These are phyloP conservation scores for Pontederia crassipes DNA, from an alignment of 176 grass and related monocot genomes.

Conservation along the genomic window DNA sequence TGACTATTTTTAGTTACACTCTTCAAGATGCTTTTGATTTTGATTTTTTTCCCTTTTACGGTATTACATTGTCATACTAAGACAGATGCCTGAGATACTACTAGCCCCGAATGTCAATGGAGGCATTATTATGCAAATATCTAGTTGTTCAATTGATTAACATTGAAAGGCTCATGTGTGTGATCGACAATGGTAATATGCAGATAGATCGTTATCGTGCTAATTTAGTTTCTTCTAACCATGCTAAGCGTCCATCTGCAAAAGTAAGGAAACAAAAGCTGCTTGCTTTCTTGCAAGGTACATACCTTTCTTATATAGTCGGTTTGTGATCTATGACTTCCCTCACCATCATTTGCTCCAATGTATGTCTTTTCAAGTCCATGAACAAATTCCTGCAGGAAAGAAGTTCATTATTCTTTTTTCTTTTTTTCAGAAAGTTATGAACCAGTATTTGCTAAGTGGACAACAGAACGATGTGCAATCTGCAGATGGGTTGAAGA, in stretches of 20 bases:
- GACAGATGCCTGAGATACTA: too few species aligned
- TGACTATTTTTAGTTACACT: too few species aligned
- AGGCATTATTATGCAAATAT: too few species aligned
- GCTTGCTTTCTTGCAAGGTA: slow-evolving; percentile 74
- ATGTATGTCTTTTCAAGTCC: slow-evolving; percentile 12
- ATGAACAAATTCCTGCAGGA: not conserved
- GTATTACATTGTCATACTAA: too few species aligned
- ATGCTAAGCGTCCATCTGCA: slow-evolving; percentile 58
- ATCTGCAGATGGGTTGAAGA: slow-evolving; percentile 99
- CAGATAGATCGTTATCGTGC: slow-evolving; percentile 80
- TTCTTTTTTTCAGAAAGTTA: slow-evolving; percentile 61
- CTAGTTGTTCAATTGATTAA: too few species aligned
- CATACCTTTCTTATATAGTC: not conserved
- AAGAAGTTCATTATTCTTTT: slow-evolving; percentile 13
- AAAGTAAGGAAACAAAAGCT: slow-evolving; percentile 93
- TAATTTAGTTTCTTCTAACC: slow-evolving; percentile 33
- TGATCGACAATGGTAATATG: slow-evolving; percentile 13
- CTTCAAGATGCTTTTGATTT: too few species aligned
- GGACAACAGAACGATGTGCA: slow-evolving; percentile 98
- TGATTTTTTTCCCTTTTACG: too few species aligned
- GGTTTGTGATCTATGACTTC: not conserved
- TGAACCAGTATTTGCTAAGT: slow-evolving; percentile 73
- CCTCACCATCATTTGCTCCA: not conserved
- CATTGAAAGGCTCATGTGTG: too few species aligned
- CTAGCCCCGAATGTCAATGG: too few species aligned